Percentiles rank a stretch among this genome's conserved stretches.
Conservation (phyloP, 2,329 filamentous ascomycete genomes). For the Madurella fahalii region DNA sequence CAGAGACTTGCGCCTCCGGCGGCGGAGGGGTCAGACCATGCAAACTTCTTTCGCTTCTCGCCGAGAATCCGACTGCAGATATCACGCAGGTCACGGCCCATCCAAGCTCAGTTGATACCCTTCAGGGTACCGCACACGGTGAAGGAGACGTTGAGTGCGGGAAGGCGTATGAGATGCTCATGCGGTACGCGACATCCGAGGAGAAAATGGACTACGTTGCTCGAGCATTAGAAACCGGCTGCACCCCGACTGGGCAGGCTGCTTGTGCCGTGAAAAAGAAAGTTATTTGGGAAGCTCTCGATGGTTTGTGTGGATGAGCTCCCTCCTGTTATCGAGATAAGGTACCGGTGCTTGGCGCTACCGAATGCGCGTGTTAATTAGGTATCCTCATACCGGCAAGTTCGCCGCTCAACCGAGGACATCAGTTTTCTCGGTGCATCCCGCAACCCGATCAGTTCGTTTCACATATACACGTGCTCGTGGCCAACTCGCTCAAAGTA, state of each 20-base stretch:
- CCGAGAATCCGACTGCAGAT: constrained; percentile 11
- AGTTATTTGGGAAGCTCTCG: constrained; percentile 13
- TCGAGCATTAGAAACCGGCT: constrained; percentile 15
- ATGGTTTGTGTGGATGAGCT: constrained; percentile 14
- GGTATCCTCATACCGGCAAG: no score
- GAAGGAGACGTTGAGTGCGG: constrained; percentile 13
- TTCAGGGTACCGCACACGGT: neutral
- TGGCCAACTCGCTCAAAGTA: no score
- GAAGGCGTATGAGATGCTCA: constrained; percentile 18
- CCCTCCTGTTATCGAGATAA: no score
- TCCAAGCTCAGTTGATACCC: neutral
- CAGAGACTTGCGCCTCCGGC: neutral
- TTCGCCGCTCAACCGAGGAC: no score
- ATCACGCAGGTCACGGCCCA: constrained; percentile 9
- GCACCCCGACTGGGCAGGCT: constrained; percentile 10
- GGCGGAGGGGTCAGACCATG: constrained; percentile 6
- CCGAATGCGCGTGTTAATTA: neutral
- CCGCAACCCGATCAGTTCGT: no score
- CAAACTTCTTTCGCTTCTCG: constrained; percentile 16
- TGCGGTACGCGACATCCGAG: constrained; percentile 17
- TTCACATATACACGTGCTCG: no score
- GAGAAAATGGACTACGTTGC: constrained; percentile 18
- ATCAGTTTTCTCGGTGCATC: no score
- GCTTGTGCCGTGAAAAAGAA: constrained; percentile 15
- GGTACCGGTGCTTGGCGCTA: neutral